Evolutionary conservation across 2,329 filamentous ascomycete species (phyloP).

Genomic region (Davidsoniella neocaledoniae): DNA sequence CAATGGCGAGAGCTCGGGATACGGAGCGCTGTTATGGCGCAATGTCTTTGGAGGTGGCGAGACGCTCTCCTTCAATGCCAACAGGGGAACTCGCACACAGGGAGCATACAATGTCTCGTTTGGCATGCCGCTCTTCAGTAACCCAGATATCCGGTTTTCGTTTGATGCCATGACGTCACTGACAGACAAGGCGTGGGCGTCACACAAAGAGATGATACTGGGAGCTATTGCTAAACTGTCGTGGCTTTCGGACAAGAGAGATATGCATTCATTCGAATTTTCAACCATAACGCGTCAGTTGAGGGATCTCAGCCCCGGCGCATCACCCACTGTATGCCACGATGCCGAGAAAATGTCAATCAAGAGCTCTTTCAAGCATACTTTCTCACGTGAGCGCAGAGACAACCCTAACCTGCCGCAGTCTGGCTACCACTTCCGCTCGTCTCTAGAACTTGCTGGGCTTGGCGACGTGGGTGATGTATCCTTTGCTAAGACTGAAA

Average conservation of each 20-base stretch:
- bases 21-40: conserved; percentile 69
- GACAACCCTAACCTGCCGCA: conserved; percentile 76
- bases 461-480: conserved; percentile 72
- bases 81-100: conserved; percentile 73
- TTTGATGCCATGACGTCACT: conserved; percentile 68
- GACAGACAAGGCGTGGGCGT: conserved; percentile 82
- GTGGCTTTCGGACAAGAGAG: conserved; percentile 49
- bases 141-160: conserved; percentile 65
- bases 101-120: conserved; percentile 83
- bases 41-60: conserved; percentile 94
- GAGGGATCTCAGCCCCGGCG: conserved; percentile 57
- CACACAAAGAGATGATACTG: conserved; percentile 76
- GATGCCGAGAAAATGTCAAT: conserved; percentile 73
- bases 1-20: conserved; percentile 85
- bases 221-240: conserved; percentile 61
- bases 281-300: conserved; percentile 75
- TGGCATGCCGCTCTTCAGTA: conserved; percentile 64
- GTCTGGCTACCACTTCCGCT: conserved; percentile 64
- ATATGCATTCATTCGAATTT: conserved; percentile 65
- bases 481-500: conserved; percentile 82
- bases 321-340: conserved; percentile 63
- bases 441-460: conserved; percentile 70
- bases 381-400: conserved; percentile 61
- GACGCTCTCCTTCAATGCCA: conserved; percentile 71
- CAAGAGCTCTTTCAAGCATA: conserved; percentile 74